Evolutionary conservation across 306 rosid genomes (phyloP), one percentile per base, ranked within the genome.

Genomic region (Trifolium fragiferum): DNA sequence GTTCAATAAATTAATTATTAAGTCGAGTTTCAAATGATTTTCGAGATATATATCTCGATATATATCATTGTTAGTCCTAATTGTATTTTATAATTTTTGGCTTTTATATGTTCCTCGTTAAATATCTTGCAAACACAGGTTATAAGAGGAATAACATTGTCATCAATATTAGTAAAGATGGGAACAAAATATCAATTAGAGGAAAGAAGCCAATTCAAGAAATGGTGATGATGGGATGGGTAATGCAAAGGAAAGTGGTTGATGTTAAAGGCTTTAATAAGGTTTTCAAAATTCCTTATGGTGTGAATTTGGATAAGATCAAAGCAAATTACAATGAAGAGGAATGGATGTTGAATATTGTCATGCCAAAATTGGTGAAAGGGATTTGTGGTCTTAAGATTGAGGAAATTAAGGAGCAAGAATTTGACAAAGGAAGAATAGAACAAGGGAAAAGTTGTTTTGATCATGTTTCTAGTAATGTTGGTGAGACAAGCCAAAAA

Each of bases 131-230:
- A 82, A 85, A 78, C 66, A 80, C 90, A 90, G 98, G 99, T 58
- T 86, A 75, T 72, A 85, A 76, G 76, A 90, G 59, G 81, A 81
- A 89, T 32, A 79, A 72, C 13, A 76, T 92, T 66, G 59, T 67
- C 44, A 86, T 94, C 25, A 83, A 78, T 73, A 93, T 93, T 41
- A 94, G 76, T 72, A 88, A 88, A 80, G 88, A 90, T 53, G 96
- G 97, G 46, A 85, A 81, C 23, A 65, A 60, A 81, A 85, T 89
- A 47, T 40, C 74, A 53, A 89, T 94, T 30, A 66, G 77, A 47
- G 85, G 87, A 82, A 81, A 87, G 82, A 83, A 81, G 72, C 89
- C 87, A 73, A 80, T 86, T 78, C 89, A 88, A 69, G 93, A 92
- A 73, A 79, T 68, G 87, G 68, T 84, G 65, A 82, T 88, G 85